phyloP scores from a whole-genome alignment of 371 early-diverging fungal species.

The Encephalitozoon hellem region DNA sequence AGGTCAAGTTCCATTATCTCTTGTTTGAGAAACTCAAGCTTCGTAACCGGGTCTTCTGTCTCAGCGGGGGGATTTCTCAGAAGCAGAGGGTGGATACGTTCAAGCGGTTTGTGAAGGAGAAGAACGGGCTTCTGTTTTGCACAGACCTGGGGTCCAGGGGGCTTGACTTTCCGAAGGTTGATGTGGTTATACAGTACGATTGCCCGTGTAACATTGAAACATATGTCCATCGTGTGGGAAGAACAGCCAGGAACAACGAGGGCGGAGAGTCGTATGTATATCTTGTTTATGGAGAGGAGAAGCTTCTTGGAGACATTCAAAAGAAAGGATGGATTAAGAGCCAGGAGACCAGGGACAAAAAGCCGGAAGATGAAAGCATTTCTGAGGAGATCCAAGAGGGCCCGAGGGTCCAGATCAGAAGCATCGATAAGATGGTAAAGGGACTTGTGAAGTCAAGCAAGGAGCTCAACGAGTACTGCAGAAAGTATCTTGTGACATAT shows the following conservation, averaged over 20 bases:
- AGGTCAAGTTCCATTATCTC: conserved; percentile 62
- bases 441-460: background rate
- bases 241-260: conserved; percentile 94
- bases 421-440: background rate
- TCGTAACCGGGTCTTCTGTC: background rate
- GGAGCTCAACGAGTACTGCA: background rate
- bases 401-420: background rate
- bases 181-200: conserved; percentile 98
- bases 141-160: conserved; percentile 86
- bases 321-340: background rate
- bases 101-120: background rate
- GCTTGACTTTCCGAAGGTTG: conserved; percentile 95
- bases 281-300: conserved; percentile 5
- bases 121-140: conserved; percentile 39
- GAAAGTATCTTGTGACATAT: conserved; percentile 7
- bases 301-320: background rate
- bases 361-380: background rate
- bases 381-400: background rate
- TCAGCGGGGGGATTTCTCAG: background rate
- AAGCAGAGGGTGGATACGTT: background rate
- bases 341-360: background rate
- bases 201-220: conserved; percentile 94
- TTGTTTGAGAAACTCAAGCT: conserved; percentile 40
- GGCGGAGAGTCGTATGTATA: conserved; percentile 64
- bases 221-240: conserved; percentile 95